A percentile compares a stretch with the other conserved stretches of the same genome.
Evolutionary conservation across 768 basidiomycete species (phyloP).

Genomic region (Boletus sensibilis): DNA sequence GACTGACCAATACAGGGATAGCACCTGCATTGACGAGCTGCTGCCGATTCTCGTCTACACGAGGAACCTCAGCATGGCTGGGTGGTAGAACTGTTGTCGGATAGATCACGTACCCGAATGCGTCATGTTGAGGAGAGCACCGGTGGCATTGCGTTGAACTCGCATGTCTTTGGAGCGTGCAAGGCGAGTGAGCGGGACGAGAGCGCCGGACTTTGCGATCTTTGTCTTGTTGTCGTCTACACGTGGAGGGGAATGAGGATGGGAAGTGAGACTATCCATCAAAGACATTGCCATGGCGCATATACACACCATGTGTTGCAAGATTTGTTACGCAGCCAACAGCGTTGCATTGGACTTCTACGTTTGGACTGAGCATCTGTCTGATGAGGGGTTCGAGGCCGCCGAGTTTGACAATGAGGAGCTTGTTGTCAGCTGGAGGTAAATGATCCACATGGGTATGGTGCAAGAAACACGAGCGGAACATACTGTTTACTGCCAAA

Average conservation of each 20-base stretch:
- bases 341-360: slow-evolving; percentile 99
- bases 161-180: slow-evolving; percentile 99
- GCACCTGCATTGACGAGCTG: slow-evolving; percentile 98
- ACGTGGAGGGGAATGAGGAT: slow-evolving; percentile 9
- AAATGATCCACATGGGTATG: slow-evolving; percentile 10
- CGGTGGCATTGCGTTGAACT: slow-evolving; percentile 97
- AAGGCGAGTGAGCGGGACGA: slow-evolving; percentile 92
- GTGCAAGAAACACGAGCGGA: slow-evolving; percentile 17
- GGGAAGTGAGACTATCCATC: slow-evolving; percentile 5
- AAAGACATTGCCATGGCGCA: not conserved
- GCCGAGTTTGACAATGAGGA: slow-evolving; percentile 96
- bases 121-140: slow-evolving; percentile 98
- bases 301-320: slow-evolving; percentile 85
- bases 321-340: slow-evolving; percentile 99
- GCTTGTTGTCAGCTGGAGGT: slow-evolving; percentile 89
- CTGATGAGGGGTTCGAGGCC: slow-evolving; percentile 97
- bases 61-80: slow-evolving; percentile 4
- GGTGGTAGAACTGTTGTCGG: not conserved
- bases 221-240: slow-evolving; percentile 99
- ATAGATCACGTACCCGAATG: slow-evolving; percentile 73
- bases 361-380: slow-evolving; percentile 98
- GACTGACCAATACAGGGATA: slow-evolving; percentile 92
- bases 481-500: slow-evolving; percentile 94
- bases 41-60: slow-evolving; percentile 92
- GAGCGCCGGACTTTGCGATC: slow-evolving; percentile 98